phyloP scores from a whole-genome alignment of 768 basidiomycete species.

The Mycena maculata region DNA sequence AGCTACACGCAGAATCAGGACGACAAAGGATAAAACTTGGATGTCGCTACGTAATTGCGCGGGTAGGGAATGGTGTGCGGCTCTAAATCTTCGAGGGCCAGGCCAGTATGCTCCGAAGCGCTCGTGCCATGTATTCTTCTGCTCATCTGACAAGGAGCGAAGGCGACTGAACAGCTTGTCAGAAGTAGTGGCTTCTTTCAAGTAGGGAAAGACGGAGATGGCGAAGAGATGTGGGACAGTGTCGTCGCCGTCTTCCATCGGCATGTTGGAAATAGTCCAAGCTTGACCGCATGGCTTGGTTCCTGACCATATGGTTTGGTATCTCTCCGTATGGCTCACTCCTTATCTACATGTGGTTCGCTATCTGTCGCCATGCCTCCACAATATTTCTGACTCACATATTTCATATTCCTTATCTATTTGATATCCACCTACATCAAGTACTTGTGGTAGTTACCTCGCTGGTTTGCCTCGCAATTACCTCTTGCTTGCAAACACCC shows the following conservation, averaged over 20 bases:
- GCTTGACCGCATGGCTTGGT: no score
- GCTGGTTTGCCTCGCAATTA: no score
- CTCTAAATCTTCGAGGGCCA: not conserved
- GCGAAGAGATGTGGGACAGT: constrained; percentile 6
- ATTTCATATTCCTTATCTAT: no score
- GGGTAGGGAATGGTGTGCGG: constrained; percentile 3
- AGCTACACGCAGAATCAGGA: not conserved
- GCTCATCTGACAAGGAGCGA: constrained; percentile 3
- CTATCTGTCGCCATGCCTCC: no score
- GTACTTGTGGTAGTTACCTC: no score
- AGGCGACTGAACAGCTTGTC: not conserved
- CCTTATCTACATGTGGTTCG: no score
- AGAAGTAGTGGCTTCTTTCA: not conserved
- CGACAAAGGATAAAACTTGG: not conserved
- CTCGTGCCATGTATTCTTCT: constrained; percentile 8
- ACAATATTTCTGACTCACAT: no score
- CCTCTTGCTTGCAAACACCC: no score
- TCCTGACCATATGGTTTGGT: no score
- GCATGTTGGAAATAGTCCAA: no score
- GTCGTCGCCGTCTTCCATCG: constrained; percentile 11
- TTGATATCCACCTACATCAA: no score
- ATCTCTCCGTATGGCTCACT: no score
- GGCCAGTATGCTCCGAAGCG: not conserved
- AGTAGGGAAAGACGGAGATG: constrained; percentile 6
- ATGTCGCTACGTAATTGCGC: constrained; percentile 7